Evolutionary conservation across 2,329 filamentous ascomycete genomes (phyloP).

Genomic region (Apiospora hydei): DNA sequence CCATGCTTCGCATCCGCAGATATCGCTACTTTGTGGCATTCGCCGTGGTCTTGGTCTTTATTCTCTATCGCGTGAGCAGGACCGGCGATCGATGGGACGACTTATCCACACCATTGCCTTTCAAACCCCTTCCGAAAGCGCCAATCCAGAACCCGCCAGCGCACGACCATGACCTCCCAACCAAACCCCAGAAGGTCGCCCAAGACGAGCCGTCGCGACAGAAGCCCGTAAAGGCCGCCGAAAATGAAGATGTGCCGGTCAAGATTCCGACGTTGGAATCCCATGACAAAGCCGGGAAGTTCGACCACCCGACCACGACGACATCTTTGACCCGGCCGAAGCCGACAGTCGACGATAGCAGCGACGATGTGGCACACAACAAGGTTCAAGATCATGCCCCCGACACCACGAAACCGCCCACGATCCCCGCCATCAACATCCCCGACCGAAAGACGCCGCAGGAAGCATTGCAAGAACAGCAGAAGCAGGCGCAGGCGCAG

Average conservation of each 20-base stretch:
- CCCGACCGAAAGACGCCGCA: conserved; percentile 42
- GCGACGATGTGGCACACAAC: background rate
- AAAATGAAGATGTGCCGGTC: conserved; percentile 30
- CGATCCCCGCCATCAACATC: conserved; percentile 34
- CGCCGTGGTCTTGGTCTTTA: conserved; percentile 48
- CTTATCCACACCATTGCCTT: conserved; percentile 40
- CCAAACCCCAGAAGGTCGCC: conserved; percentile 4
- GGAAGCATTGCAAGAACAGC: conserved; percentile 32
- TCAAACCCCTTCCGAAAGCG: conserved; percentile 23
- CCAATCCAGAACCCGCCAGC: background rate
- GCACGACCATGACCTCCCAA: conserved; percentile 4
- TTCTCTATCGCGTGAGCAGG: conserved; percentile 56
- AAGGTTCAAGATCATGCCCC: conserved; percentile 20
- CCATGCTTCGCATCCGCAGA: conserved; percentile 55
- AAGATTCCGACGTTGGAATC: conserved; percentile 36
- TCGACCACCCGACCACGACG: conserved; percentile 29
- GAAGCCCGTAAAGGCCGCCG: conserved; percentile 10
- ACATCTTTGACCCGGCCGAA: conserved; percentile 28
- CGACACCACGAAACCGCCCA: conserved; percentile 35
- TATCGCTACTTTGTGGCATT: conserved; percentile 55
- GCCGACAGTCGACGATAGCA: conserved; percentile 28
- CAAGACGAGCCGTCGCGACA: conserved; percentile 26
- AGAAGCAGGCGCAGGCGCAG: conserved; percentile 34
- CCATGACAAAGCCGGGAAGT: conserved; percentile 27
- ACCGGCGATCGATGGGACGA: conserved; percentile 45